Evolutionary conservation across 2,329 filamentous ascomycete species (phyloP).

Genomic region (Botrytis aclada): DNA sequence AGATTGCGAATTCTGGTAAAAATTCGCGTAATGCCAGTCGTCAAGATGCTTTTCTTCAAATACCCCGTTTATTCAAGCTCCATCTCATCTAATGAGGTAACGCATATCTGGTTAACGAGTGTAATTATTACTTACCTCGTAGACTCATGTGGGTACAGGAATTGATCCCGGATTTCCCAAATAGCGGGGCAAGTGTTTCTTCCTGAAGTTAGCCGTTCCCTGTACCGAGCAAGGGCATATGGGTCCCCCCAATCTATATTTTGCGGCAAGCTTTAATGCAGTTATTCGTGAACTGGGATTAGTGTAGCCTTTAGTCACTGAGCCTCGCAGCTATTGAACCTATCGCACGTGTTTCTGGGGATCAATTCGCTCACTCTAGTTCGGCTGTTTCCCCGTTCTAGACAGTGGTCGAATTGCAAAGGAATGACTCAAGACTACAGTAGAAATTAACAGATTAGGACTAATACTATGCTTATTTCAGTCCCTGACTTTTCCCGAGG

Average conservation of each 20-base stretch:
- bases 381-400: background rate
- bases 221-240: background rate
- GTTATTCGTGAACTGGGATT: background rate
- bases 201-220: background rate
- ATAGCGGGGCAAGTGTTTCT: background rate
- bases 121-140: background rate
- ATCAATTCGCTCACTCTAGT: background rate
- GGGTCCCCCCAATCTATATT: background rate
- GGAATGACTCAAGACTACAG: background rate
- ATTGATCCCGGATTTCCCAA: background rate
- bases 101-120: background rate
- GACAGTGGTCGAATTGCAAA: background rate
- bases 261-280: background rate
- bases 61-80: background rate
- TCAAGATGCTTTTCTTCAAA: background rate
- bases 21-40: background rate
- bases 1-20: background rate
- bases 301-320: background rate
- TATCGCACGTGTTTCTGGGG: background rate
- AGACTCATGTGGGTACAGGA: background rate
- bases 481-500: background rate
- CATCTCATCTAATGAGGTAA: background rate
- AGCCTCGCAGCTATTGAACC: background rate
- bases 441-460: background rate
- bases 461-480: background rate